Base-by-base conservation (phyloP, 148 eudicot genomes). In the Beta vulgaris region DNA sequence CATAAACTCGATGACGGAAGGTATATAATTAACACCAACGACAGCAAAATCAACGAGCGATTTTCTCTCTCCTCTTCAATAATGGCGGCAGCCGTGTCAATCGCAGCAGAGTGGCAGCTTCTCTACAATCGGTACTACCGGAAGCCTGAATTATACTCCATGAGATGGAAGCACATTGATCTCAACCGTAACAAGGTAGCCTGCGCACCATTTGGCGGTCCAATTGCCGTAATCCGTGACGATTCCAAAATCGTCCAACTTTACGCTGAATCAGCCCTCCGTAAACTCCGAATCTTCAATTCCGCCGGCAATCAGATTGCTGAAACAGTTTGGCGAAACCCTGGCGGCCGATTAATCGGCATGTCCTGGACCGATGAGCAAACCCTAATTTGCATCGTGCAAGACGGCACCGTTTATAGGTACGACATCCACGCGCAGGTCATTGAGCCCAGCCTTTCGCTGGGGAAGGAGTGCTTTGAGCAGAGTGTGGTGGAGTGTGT, bases 161-260 rank as follows among this genome's bases (percentile, higher is more conserved):
- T 96, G 86, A 85, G 77, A 26, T 92, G 99, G 99, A 87, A 84
- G 42, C 77, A 91, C 85, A 85, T 92, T 69, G 99, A 96, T 76
- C 91, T 96, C 68, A 71, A 88, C 64, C 94, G 99, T 74, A 92
- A 91, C 91, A 92, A 91, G 80, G 84, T 96, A 37, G 98, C 99
- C 60, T 87, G 92, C 65, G 89, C 99, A 7, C 86, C 92, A 16
- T 92, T 88, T 77, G 97, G 97, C 58, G 99, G 99, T 21, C 99
- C 99, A 3, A 86, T 96, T 72, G 99, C 98, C 69, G 87, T 87
- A 35, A 96, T 96, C 55, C 94, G 99, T 0, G 99, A 96, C 77
- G 99, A 96, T 57, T 88, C 98, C 35, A 96, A 96, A 85, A 96
- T 96, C 68, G 99, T 96, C 46, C 99, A 96, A 74, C 97, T 96